phyloP scores from a whole-genome alignment of 2,329 filamentous ascomycete species.

The Rutstroemia sp. region DNA sequence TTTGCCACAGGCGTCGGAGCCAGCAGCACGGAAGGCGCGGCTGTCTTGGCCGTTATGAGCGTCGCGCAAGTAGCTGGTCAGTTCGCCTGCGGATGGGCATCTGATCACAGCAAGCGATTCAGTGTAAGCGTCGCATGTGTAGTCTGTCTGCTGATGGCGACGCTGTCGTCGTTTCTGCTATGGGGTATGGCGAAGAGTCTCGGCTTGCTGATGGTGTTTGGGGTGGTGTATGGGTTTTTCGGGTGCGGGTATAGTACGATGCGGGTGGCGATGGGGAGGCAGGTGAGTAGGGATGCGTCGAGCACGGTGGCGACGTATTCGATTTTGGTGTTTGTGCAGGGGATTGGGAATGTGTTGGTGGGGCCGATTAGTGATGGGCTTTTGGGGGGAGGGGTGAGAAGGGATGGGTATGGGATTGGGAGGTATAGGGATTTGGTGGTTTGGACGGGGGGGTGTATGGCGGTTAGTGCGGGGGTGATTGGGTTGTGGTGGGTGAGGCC shows the following conservation, averaged over 20 bases:
- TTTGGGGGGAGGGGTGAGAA: slow-evolving; percentile 11
- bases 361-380: slow-evolving; percentile 27
- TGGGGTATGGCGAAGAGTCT: slow-evolving; percentile 44
- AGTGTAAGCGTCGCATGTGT: slow-evolving; percentile 33
- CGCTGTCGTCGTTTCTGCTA: slow-evolving; percentile 40
- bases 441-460: slow-evolving; percentile 21
- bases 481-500: slow-evolving; percentile 11
- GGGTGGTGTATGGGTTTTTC: slow-evolving; percentile 48
- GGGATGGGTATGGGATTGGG: slow-evolving; percentile 14
- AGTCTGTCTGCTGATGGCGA: slow-evolving; percentile 39
- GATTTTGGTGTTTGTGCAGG: slow-evolving; percentile 28
- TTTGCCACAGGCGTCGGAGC: slow-evolving; percentile 47
- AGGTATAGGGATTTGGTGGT: slow-evolving; percentile 19
- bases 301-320: slow-evolving; percentile 23
- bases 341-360: slow-evolving; percentile 28
- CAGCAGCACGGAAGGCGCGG: slow-evolving; percentile 53
- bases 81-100: slow-evolving; percentile 41
- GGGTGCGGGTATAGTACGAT: slow-evolving; percentile 44
- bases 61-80: slow-evolving; percentile 41
- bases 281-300: slow-evolving; percentile 26
- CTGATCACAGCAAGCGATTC: slow-evolving; percentile 35
- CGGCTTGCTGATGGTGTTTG: slow-evolving; percentile 40
- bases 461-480: slow-evolving; percentile 16
- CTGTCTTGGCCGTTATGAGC: slow-evolving; percentile 44
- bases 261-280: slow-evolving; percentile 34